Conservation (phyloP, 768 basidiomycete genomes). For the Trametes cubensis region DNA sequence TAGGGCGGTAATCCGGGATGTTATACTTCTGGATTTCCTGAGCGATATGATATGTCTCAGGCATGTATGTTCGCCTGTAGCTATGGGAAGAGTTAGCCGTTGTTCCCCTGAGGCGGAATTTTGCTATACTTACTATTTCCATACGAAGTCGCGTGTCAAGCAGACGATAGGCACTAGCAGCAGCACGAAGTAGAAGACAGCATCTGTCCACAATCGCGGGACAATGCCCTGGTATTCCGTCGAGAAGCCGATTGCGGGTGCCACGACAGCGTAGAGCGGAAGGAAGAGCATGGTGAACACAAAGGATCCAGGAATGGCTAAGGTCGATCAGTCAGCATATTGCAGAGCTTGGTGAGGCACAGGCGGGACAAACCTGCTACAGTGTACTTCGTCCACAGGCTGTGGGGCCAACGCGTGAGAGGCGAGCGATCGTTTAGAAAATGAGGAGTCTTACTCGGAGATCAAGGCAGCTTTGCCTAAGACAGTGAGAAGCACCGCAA, state of each 20-base stretch:
- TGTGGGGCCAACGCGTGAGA: slow-evolving; percentile 35
- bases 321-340: background rate
- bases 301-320: slow-evolving; percentile 97
- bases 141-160: slow-evolving; percentile 84
- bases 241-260: slow-evolving; percentile 87
- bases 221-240: slow-evolving; percentile 90
- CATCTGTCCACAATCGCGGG: slow-evolving; percentile 84
- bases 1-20: slow-evolving; percentile 92
- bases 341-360: background rate
- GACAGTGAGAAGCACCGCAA: slow-evolving; percentile 90
- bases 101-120: slow-evolving; percentile 15
- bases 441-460: slow-evolving; percentile 77
- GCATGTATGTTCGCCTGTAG: slow-evolving; percentile 88
- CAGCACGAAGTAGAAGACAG: slow-evolving; percentile 88
- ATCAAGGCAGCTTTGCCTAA: slow-evolving; percentile 96
- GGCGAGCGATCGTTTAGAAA: background rate
- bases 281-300: slow-evolving; percentile 95
- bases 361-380: slow-evolving; percentile 65
- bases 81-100: slow-evolving; percentile 42
- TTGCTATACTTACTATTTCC: slow-evolving; percentile 85
- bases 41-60: slow-evolving; percentile 95
- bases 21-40: slow-evolving; percentile 99
- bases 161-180: slow-evolving; percentile 84
- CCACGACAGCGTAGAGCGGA: slow-evolving; percentile 85
- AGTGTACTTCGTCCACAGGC: slow-evolving; percentile 99